Evolutionary conservation across 1,139 yeast genomes (phyloP).

Genomic region (Blastobotrys apis): DNA sequence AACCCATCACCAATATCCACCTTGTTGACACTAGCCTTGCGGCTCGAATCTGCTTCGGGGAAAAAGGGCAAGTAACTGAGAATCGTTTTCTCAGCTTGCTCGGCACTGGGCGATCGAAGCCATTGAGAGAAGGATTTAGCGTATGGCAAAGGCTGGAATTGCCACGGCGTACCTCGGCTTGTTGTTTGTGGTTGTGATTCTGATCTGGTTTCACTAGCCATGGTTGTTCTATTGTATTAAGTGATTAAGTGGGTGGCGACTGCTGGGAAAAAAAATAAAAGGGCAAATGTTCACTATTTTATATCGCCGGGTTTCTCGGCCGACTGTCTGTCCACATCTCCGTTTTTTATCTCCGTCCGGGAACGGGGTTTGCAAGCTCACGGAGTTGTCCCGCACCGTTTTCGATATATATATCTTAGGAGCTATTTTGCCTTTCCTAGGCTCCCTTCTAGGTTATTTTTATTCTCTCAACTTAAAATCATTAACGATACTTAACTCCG

Average conservation of each 20-base stretch:
- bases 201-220: background rate
- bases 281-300: too few relatives aligned
- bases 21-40: slow-evolving; percentile 46
- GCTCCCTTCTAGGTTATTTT: too few relatives aligned
- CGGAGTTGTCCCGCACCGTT: too few relatives aligned
- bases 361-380: too few relatives aligned
- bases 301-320: too few relatives aligned
- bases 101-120: slow-evolving; percentile 38
- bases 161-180: slow-evolving; percentile 4
- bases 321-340: too few relatives aligned
- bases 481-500: too few relatives aligned
- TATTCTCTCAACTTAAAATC: too few relatives aligned
- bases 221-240: background rate
- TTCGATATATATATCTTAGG: too few relatives aligned
- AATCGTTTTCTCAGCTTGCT: slow-evolving; percentile 40
- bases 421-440: too few relatives aligned
- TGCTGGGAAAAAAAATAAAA: too few relatives aligned
- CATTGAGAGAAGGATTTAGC: slow-evolving; percentile 42
- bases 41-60: slow-evolving; percentile 46
- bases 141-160: slow-evolving; percentile 25
- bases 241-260: background rate
- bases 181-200: slow-evolving; percentile 1
- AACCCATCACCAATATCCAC: slow-evolving; percentile 46
- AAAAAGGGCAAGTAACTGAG: slow-evolving; percentile 52
- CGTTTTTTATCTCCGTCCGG: too few relatives aligned